A percentile compares a stretch with the other conserved stretches of the same genome.
Evolutionary conservation across 2,329 filamentous ascomycete species (phyloP).

Genomic region (Lachnellula cervina): DNA sequence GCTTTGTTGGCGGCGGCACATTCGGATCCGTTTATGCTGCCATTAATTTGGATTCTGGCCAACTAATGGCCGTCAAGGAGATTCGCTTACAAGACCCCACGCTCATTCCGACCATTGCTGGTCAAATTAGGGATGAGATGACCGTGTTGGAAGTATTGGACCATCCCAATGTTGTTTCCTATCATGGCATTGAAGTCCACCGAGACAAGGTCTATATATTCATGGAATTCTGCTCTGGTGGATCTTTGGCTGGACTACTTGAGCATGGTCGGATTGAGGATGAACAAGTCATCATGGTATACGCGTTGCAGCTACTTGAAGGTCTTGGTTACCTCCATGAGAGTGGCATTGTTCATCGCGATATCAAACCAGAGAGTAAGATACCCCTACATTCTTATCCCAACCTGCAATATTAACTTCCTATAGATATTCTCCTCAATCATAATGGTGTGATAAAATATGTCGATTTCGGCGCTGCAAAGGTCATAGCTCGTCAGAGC

Average conservation of each 20-base stretch:
- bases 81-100: constrained; percentile 96
- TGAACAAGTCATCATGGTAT: constrained; percentile 96
- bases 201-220: constrained; percentile 99
- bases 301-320: constrained; percentile 88
- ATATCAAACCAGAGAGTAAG: constrained; percentile 96
- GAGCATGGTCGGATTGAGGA: constrained; percentile 98
- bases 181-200: constrained; percentile 97
- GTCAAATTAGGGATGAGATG: constrained; percentile 96
- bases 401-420: constrained; percentile 6
- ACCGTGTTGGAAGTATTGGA: constrained; percentile 90
- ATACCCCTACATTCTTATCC: constrained; percentile 22
- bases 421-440: constrained; percentile 82
- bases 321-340: constrained; percentile 92
- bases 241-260: constrained; percentile 80
- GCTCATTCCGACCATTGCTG: constrained; percentile 87
- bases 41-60: constrained; percentile 93
- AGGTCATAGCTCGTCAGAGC: constrained; percentile 90
- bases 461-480: constrained; percentile 96
- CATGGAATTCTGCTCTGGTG: constrained; percentile 98
- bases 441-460: constrained; percentile 99
- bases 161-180: constrained; percentile 95
- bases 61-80: constrained; percentile 98
- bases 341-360: constrained; percentile 85
- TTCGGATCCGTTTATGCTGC: constrained; percentile 97
- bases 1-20: constrained; percentile 92